Conservation (phyloP, 768 basidiomycete species). For the Suillus spraguei region DNA sequence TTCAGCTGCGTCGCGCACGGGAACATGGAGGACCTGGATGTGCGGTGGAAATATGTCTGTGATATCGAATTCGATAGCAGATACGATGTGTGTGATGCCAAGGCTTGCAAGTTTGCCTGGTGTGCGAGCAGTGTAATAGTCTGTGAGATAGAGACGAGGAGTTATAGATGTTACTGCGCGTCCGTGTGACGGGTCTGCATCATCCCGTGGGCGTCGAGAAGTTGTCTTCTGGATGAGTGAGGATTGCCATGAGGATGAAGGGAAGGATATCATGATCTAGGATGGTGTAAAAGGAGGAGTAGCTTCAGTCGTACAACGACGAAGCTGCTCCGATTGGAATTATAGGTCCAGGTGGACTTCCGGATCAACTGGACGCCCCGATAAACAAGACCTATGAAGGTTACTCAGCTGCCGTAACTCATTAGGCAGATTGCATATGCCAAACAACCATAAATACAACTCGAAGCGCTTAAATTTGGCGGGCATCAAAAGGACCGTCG, state of each 20-base stretch:
- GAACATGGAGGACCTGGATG: constrained; percentile 55
- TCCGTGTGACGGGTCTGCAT: constrained; percentile 18
- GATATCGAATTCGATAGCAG: constrained; percentile 53
- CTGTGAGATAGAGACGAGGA: constrained; percentile 64
- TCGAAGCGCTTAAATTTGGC: constrained; percentile 46
- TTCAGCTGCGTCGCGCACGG: constrained; percentile 42
- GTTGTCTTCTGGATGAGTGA: constrained; percentile 27
- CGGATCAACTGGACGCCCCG: constrained; percentile 1
- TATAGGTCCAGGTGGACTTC: neutral
- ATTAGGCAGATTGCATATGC: neutral
- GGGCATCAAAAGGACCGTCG: constrained; percentile 38
- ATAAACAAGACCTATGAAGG: neutral
- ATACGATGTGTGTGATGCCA: constrained; percentile 76
- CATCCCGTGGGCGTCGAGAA: constrained; percentile 14
- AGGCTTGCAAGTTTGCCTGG: constrained; percentile 49
- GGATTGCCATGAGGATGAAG: constrained; percentile 31
- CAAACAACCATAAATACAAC: neutral
- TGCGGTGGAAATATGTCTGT: constrained; percentile 23
- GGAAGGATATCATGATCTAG: constrained; percentile 35
- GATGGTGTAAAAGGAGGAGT: neutral
- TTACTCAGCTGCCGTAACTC: neutral
- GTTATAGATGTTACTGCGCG: constrained; percentile 37
- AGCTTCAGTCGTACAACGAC: neutral
- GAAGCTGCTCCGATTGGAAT: constrained; percentile 12
- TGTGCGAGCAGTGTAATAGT: constrained; percentile 56